Conservation (phyloP, 345 rosid species). For the Sisymbrium irio region DNA sequence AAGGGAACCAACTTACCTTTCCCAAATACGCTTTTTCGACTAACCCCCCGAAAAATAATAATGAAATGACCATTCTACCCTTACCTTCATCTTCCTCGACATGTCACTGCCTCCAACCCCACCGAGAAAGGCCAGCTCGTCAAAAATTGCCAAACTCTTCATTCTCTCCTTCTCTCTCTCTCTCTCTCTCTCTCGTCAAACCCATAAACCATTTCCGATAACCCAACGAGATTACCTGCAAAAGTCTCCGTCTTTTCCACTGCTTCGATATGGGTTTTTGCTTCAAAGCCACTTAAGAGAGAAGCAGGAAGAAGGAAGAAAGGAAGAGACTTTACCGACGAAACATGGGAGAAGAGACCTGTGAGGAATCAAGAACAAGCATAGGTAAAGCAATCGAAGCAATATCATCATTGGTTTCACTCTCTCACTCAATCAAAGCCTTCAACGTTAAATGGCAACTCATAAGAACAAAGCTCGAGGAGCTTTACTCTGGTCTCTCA, state of each 20-base stretch:
- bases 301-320: not conserved
- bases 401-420: constrained; percentile 59
- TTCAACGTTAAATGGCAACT: constrained; percentile 82
- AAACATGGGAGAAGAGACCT: constrained; percentile 33
- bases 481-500: constrained; percentile 56
- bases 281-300: constrained; percentile 29
- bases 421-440: constrained; percentile 62
- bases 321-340: not conserved
- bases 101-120: constrained; percentile 38
- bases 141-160: constrained; percentile 20
- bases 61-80: constrained; percentile 22
- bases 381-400: constrained; percentile 50
- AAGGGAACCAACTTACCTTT: constrained; percentile 12
- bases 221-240: constrained; percentile 28
- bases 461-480: constrained; percentile 68
- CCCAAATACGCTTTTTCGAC: constrained; percentile 27
- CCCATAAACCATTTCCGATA: constrained; percentile 12
- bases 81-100: constrained; percentile 29
- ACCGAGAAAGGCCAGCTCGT: constrained; percentile 27
- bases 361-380: constrained; percentile 32
- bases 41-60: not conserved
- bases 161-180: constrained; percentile 1
- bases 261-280: constrained; percentile 42
- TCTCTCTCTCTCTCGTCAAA: constrained; percentile 16
- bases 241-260: constrained; percentile 25